Conservation (phyloP, 371 early-diverging fungal genomes). For the Smittium culicis region DNA sequence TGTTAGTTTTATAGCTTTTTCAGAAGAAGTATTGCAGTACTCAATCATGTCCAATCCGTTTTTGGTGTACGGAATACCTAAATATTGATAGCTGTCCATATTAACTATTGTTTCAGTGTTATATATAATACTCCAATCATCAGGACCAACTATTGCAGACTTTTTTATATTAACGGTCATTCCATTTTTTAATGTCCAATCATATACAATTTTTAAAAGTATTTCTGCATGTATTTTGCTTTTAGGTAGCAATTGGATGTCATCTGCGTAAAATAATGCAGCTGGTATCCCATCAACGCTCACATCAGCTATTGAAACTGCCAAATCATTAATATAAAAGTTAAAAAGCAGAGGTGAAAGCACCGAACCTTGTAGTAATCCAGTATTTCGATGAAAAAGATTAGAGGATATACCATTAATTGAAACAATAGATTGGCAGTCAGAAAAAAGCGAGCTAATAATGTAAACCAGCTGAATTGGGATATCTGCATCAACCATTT, state of each 20-base stretch:
- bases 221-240: neutral
- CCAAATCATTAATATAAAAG: neutral
- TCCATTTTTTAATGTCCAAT: neutral
- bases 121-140: neutral
- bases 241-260: neutral
- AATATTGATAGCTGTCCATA: neutral
- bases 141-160: neutral
- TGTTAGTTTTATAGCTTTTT: neutral
- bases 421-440: neutral
- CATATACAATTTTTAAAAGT: neutral
- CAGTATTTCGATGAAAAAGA: neutral
- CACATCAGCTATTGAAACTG: neutral
- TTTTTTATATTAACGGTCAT: neutral
- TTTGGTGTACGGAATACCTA: neutral
- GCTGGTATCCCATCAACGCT: neutral
- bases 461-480: neutral
- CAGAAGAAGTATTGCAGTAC: neutral
- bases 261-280: neutral
- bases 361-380: neutral
- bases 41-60: neutral
- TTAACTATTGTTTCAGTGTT: neutral
- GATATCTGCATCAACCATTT: neutral
- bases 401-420: neutral
- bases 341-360: neutral
- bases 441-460: neutral